Conservation (phyloP, 345 rosid species). For the Geranium rotundifolium region DNA sequence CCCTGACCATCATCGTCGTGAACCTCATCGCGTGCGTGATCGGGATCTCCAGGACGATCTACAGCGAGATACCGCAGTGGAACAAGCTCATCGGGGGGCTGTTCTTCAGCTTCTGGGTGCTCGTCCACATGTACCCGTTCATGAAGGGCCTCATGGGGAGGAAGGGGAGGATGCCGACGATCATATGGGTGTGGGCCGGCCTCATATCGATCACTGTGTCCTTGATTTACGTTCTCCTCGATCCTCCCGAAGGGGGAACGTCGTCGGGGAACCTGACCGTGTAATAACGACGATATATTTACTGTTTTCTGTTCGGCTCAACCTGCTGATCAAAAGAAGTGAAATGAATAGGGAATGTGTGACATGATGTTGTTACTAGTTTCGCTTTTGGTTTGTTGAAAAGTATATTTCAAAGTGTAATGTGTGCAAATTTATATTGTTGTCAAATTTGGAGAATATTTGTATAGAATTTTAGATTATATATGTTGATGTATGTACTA, state of each 20-base stretch:
- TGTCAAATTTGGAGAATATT: too few species aligned
- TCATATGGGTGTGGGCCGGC: constrained; percentile 28
- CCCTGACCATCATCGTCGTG: constrained; percentile 26
- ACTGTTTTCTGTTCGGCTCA: too few species aligned
- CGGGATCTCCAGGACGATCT: constrained; percentile 25
- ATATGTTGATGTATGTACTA: too few species aligned
- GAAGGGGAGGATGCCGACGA: constrained; percentile 26
- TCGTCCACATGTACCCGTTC: constrained; percentile 26
- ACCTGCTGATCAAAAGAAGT: too few species aligned
- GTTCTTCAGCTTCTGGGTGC: constrained; percentile 32
- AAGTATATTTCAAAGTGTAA: too few species aligned
- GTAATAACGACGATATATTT: too few species aligned
- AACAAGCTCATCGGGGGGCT: constrained; percentile 22
- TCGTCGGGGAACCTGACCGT: too few species aligned
- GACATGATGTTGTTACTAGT: too few species aligned
- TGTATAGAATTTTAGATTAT: too few species aligned
- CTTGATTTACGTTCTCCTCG: constrained; percentile 24
- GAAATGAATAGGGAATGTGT: too few species aligned
- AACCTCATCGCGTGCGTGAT: constrained; percentile 24
- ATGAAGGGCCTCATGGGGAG: constrained; percentile 30
- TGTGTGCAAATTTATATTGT: too few species aligned
- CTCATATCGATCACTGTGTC: constrained; percentile 26
- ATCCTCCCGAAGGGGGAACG: constrained; percentile 16
- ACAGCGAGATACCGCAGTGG: constrained; percentile 26
- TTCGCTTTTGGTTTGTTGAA: too few species aligned